phyloP scores from a whole-genome alignment of 2,329 filamentous ascomycete genomes.

The Pseudopyricularia cyperi region DNA sequence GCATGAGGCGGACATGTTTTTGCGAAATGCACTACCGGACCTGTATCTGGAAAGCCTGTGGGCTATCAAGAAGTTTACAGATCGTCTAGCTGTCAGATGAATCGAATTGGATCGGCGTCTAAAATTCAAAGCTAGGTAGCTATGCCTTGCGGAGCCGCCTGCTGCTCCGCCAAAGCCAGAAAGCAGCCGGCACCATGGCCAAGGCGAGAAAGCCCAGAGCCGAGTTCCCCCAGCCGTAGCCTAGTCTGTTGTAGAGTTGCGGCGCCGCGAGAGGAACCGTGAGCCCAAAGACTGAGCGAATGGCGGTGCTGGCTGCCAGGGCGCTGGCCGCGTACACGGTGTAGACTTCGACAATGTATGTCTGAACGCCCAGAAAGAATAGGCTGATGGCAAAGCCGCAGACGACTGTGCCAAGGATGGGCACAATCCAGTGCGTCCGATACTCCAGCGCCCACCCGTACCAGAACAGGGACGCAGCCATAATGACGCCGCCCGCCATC shows the following conservation, averaged over 20 bases:
- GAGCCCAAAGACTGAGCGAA: constrained; percentile 35
- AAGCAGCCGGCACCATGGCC: constrained; percentile 1
- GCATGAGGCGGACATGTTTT: not conserved
- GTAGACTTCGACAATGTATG: constrained; percentile 46
- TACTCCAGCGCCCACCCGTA: constrained; percentile 22
- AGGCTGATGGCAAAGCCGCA: constrained; percentile 12
- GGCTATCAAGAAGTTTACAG: not conserved
- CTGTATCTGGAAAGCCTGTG: not conserved
- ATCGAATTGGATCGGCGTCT: not conserved
- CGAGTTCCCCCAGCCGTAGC: constrained; percentile 46
- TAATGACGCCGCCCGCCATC: constrained; percentile 8
- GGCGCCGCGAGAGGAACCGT: constrained; percentile 40
- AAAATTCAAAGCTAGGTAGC: too few relatives aligned
- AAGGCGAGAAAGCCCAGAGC: constrained; percentile 33
- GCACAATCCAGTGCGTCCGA: constrained; percentile 20
- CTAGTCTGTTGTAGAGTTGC: constrained; percentile 35
- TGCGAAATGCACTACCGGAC: not conserved
- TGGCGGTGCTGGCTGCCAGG: constrained; percentile 42
- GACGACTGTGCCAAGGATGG: constrained; percentile 17
- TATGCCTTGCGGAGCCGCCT: not conserved
- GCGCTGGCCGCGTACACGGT: constrained; percentile 40
- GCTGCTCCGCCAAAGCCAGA: not conserved
- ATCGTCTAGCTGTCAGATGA: not conserved
- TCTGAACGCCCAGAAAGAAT: constrained; percentile 1
- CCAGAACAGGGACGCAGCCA: constrained; percentile 24